Evolutionary conservation across 345 rosid genomes (phyloP), one percentile per base, ranked within the genome.

Genomic region (Eucalyptus curtisii): DNA sequence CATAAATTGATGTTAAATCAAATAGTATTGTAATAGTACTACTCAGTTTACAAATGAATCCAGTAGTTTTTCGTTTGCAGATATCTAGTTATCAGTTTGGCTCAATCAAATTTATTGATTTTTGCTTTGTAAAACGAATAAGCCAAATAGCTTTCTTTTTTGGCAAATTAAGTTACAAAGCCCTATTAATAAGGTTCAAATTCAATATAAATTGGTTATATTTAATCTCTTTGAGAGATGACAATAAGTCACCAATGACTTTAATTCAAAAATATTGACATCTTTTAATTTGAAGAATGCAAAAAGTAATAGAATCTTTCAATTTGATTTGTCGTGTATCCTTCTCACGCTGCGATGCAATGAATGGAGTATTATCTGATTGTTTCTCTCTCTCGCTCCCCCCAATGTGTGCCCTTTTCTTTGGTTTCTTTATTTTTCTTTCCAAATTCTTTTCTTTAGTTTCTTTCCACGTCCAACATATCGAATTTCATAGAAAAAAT

Each of bases 321-420:
- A 19, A 52, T 52, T 8, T 52, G 30, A 10, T 24, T 57, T 22
- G 64, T 57, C 13, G 3, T 57, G n/a, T 57, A 57, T 57, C 13
- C 6, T 57, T 57, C 13, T 10, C 2, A 0, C 13, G 5, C 3
- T 49, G 20, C 1, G 20, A 50, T 16, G 15, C 0, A 49, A 49
- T 49, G 17, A 49, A 49, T 49, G 17, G 50, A 14, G 17, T 49
- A 49, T 49, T 49, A 49, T 49, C 1, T 13, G 50, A 49, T 49
- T 49, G 50, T 49, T 49, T 49, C 7, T 15, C 7, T 15, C 19
- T 49, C 52, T 49, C 17, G 50, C 50, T 49, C 7, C 7, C 49
- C 50, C 50, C 17, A 49, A 49, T 49, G 49, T 48, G 15, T 48
- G 49, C 52, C 19, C 19, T 49, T 49, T 49, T 49, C 52, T 15